These are phyloP conservation scores for Cunninghamia lanceolata DNA, from an alignment of 75 land plant species.

Conservation along the genomic window DNA sequence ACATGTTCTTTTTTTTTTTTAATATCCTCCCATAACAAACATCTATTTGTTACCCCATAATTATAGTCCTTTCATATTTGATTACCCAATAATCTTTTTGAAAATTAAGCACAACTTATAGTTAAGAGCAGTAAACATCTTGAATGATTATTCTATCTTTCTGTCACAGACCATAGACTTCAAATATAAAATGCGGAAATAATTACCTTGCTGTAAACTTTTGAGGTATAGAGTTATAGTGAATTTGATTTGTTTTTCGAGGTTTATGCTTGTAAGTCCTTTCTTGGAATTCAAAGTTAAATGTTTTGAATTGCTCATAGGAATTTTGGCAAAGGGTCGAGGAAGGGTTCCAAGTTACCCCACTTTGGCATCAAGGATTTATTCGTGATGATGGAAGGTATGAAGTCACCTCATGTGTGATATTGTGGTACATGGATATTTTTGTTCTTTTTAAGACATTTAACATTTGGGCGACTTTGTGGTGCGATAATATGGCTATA, in stretches of 20 bases:
- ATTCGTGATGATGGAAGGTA: conserved; percentile 89
- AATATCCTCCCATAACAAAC: neutral
- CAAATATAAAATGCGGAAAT: neutral
- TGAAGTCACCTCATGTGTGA: neutral
- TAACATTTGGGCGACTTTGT: neutral
- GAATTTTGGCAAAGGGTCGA: conserved; percentile 61
- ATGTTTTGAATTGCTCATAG: conserved; percentile 25
- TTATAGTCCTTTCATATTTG: neutral
- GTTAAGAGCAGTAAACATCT: neutral
- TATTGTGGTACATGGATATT: neutral
- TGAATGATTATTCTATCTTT: neutral
- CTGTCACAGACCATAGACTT: neutral
- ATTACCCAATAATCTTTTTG: neutral
- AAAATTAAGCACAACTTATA: neutral
- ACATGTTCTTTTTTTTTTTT: neutral
- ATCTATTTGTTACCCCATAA: neutral
- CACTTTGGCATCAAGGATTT: conserved; percentile 89
- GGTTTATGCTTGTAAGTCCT: neutral
- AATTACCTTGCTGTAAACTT: neutral
- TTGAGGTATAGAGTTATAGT: neutral
- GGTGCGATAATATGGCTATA: neutral
- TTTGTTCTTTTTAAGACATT: neutral
- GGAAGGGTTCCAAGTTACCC: conserved; percentile 91
- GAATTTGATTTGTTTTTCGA: neutral
- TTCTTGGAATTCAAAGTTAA: neutral